These are phyloP conservation scores for Acacia melanoxylon DNA, from an alignment of 306 rosid genomes.

Conservation along the genomic window DNA sequence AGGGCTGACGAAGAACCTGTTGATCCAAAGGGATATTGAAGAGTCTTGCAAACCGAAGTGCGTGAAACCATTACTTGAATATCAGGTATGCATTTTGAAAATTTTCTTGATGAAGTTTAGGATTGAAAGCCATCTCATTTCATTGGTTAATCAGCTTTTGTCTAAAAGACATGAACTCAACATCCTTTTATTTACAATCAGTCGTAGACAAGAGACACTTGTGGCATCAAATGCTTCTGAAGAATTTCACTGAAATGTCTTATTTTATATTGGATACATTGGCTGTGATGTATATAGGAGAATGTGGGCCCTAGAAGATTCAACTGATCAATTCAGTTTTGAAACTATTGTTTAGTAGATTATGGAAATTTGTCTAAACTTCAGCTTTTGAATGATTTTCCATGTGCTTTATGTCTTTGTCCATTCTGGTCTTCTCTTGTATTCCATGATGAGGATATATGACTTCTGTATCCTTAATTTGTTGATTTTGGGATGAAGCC, in stretches of 20 bases:
- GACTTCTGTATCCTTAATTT: not conserved
- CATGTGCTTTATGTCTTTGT: not conserved
- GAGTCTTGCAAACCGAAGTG: slow-evolving; percentile 97
- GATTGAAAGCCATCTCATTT: slow-evolving; percentile 6
- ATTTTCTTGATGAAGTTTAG: not conserved
- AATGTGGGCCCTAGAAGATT: not conserved
- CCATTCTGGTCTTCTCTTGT: not conserved
- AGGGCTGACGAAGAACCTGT: slow-evolving; percentile 99
- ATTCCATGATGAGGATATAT: not conserved
- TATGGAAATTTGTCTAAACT: not conserved
- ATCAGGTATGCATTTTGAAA: slow-evolving; percentile 58
- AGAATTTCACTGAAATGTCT: not conserved
- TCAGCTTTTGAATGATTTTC: not conserved
- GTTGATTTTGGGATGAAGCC: not conserved
- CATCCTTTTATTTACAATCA: not conserved
- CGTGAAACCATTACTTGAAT: slow-evolving; percentile 80
- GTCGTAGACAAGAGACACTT: not conserved
- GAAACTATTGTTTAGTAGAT: not conserved
- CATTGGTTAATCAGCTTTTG: not conserved
- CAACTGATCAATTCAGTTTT: not conserved
- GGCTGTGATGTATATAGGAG: not conserved
- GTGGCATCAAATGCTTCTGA: not conserved
- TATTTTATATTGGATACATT: not conserved
- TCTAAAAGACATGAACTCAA: not conserved
- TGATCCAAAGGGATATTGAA: slow-evolving; percentile 80